Evolutionary conservation across 371 early-diverging fungal species (phyloP).

Genomic region (Mucor mucedo): DNA sequence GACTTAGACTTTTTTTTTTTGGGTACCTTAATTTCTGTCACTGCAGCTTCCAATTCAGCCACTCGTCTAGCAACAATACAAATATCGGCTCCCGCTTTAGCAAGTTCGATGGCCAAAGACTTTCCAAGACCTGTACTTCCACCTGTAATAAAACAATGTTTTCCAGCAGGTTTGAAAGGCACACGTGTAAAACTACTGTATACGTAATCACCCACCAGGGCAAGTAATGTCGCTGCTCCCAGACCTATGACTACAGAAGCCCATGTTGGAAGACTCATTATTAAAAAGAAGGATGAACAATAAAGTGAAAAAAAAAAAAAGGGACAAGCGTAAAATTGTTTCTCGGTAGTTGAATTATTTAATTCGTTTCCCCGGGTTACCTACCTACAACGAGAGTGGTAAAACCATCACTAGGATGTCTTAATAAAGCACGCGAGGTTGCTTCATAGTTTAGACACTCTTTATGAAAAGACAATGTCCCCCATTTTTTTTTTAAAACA

Average conservation of each 20-base stretch:
- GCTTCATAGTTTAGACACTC: too few relatives aligned
- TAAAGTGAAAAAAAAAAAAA: too few relatives aligned
- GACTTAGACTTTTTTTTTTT: not conserved
- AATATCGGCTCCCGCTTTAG: slow-evolving; percentile 80
- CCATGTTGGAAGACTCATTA: slow-evolving; percentile 47
- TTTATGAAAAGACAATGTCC: too few relatives aligned
- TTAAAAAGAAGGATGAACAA: not conserved
- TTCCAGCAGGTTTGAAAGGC: slow-evolving; percentile 48
- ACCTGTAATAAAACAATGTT: slow-evolving; percentile 91
- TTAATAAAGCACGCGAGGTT: too few relatives aligned
- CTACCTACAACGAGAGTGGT: too few relatives aligned
- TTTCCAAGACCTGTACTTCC: slow-evolving; percentile 94
- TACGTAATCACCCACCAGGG: slow-evolving; percentile 28
- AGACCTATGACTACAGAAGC: slow-evolving; percentile 42
- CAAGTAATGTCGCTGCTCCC: slow-evolving; percentile 27
- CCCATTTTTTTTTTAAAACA: too few relatives aligned
- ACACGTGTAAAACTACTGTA: slow-evolving; percentile 35
- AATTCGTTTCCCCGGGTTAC: too few relatives aligned
- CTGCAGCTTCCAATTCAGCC: slow-evolving; percentile 58
- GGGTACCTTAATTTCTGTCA: slow-evolving; percentile 59
- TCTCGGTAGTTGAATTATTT: too few relatives aligned
- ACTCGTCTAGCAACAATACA: slow-evolving; percentile 86
- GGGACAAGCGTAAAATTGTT: too few relatives aligned
- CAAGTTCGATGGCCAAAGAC: slow-evolving; percentile 77
- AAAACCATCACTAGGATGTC: too few relatives aligned